Conservation (phyloP, 805 yeast genomes). For the Saccharomycopsis olivae region DNA sequence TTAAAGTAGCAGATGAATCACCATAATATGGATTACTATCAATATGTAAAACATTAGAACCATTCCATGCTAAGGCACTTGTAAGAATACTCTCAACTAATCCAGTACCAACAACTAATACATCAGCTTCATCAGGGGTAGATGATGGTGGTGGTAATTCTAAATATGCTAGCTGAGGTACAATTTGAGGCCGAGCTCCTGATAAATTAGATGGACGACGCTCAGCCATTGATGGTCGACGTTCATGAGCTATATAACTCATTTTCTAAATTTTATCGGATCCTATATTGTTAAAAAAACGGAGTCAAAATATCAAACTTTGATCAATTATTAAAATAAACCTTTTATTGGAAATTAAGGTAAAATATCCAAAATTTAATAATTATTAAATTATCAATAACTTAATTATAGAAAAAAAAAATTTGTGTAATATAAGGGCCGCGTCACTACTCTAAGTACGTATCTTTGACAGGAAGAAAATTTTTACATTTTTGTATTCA, state of each 20-base stretch:
- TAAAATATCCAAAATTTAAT: too few relatives aligned
- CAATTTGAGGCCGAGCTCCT: constrained; percentile 23
- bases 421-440: too few relatives aligned
- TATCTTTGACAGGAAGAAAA: too few relatives aligned
- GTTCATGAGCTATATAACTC: constrained; percentile 21
- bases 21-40: constrained; percentile 84
- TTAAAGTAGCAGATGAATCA: constrained; percentile 74
- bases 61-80: constrained; percentile 95
- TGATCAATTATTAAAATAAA: too few relatives aligned
- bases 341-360: too few relatives aligned
- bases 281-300: too few relatives aligned
- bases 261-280: too few relatives aligned
- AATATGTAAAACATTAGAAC: constrained; percentile 86
- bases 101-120: constrained; percentile 88
- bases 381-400: too few relatives aligned
- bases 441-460: too few relatives aligned
- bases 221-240: constrained; percentile 59
- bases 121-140: constrained; percentile 71
- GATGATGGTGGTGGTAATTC: constrained; percentile 58
- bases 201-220: constrained; percentile 41
- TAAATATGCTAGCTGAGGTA: constrained; percentile 68
- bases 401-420: too few relatives aligned
- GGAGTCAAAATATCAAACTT: neutral
- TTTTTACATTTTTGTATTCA: too few relatives aligned
- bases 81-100: constrained; percentile 80